These are phyloP conservation scores for Cladorrhinum sp. DNA, from an alignment of 2,329 filamentous ascomycete genomes.

Conservation along the genomic window DNA sequence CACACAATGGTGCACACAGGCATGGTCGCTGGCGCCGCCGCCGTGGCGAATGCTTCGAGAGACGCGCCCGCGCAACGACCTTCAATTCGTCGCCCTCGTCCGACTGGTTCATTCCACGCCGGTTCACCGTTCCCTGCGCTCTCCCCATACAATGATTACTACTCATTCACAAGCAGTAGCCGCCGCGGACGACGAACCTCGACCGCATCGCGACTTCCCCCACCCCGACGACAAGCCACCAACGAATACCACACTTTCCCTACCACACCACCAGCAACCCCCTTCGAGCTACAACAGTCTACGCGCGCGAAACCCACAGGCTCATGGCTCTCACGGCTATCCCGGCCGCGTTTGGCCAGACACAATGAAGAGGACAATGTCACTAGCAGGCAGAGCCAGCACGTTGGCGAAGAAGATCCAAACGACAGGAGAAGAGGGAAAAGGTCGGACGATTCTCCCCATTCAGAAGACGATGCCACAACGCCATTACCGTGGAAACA, in stretches of 20 bases:
- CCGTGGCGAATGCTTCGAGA: constrained; percentile 6
- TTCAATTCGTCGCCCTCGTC: constrained; percentile 26
- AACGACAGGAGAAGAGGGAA: constrained; percentile 6
- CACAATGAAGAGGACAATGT: not conserved
- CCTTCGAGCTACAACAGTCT: constrained; percentile 42
- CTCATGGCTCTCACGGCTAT: not conserved
- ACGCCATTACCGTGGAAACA: constrained; percentile 81
- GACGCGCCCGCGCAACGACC: constrained; percentile 16
- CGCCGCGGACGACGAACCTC: constrained; percentile 23
- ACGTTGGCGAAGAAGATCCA: not conserved
- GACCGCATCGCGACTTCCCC: constrained; percentile 14
- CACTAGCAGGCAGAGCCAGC: not conserved
- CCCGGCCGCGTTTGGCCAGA: not conserved
- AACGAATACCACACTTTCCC: constrained; percentile 81
- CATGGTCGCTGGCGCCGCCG: constrained; percentile 13
- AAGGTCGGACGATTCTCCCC: constrained; percentile 26
- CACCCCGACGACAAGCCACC: constrained; percentile 39
- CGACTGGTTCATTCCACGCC: constrained; percentile 51
- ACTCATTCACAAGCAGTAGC: constrained; percentile 17
- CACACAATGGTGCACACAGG: constrained; percentile 15
- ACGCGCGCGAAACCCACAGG: constrained; percentile 1
- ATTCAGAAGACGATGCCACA: constrained; percentile 16
- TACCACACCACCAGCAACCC: constrained; percentile 66
- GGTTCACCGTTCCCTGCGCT: constrained; percentile 47
- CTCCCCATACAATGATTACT: constrained; percentile 24